phyloP scores from a whole-genome alignment of 805 yeast genomes.

The Kuraishia ogatae region DNA sequence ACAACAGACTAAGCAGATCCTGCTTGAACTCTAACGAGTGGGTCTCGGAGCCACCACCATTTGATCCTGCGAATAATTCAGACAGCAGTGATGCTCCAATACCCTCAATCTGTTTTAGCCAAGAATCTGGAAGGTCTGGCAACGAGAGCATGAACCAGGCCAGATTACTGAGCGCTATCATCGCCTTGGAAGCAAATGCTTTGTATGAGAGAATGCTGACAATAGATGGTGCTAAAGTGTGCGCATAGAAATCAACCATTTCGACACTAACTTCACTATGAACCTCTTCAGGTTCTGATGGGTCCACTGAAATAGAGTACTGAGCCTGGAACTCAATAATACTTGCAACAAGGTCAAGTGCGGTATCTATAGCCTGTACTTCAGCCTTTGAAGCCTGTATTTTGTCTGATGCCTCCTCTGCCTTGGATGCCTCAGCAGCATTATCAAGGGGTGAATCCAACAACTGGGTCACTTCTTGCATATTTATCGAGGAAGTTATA shows the following conservation, averaged over 20 bases:
- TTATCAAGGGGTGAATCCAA: slow-evolving; percentile 24
- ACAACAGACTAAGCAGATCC: slow-evolving; percentile 25
- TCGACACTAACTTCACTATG: slow-evolving; percentile 15
- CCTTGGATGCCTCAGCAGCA: slow-evolving; percentile 15
- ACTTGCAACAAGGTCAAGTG: slow-evolving; percentile 71
- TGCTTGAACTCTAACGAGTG: slow-evolving; percentile 16
- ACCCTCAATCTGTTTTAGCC: neutral
- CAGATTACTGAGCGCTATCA: slow-evolving; percentile 65
- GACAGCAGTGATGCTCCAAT: slow-evolving; percentile 27
- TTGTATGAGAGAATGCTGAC: slow-evolving; percentile 29
- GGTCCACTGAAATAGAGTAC: slow-evolving; percentile 5
- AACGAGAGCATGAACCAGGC: slow-evolving; percentile 38
- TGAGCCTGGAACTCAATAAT: slow-evolving; percentile 45
- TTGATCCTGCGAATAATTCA: slow-evolving; percentile 11
- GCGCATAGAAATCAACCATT: slow-evolving; percentile 9
- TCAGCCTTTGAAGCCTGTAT: slow-evolving; percentile 38
- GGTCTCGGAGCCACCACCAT: slow-evolving; percentile 29
- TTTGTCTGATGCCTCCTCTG: slow-evolving; percentile 28
- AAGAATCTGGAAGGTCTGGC: neutral
- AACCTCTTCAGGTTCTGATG: neutral
- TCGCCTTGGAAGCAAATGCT: slow-evolving; percentile 44
- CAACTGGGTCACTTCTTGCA: slow-evolving; percentile 20
- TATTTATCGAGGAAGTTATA: slow-evolving; percentile 21
- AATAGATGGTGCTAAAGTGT: slow-evolving; percentile 21
- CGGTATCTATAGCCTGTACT: slow-evolving; percentile 57